A percentile compares a stretch with the other conserved stretches of the same genome.
Conservation (phyloP, 371 early-diverging fungal genomes). For the Rhizopus arrhizus region DNA sequence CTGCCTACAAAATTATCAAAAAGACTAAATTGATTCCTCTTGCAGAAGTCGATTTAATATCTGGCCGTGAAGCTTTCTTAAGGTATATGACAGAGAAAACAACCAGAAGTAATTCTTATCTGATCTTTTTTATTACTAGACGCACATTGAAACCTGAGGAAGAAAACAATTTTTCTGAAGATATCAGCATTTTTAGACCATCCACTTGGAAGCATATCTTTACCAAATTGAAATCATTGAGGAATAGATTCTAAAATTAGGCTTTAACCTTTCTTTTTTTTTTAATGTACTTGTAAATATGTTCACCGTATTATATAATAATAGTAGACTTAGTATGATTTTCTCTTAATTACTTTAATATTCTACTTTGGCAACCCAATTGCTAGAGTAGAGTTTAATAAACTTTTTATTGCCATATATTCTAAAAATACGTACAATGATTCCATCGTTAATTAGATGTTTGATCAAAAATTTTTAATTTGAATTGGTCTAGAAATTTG, state of each 20-base stretch:
- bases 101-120: background rate
- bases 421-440: too few species aligned
- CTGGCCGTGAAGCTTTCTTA: slow-evolving; percentile 27
- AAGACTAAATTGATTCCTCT: slow-evolving; percentile 55
- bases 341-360: too few species aligned
- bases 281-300: too few species aligned
- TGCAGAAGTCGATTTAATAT: slow-evolving; percentile 56
- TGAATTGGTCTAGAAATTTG: too few species aligned
- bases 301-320: too few species aligned
- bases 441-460: too few species aligned
- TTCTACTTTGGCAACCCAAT: too few species aligned
- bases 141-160: slow-evolving; percentile 28
- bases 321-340: too few species aligned
- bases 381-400: too few species aligned
- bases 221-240: slow-evolving; percentile 36
- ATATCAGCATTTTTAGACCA: slow-evolving; percentile 42
- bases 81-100: background rate
- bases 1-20: slow-evolving; percentile 55
- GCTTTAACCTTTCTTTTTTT: background rate
- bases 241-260: slow-evolving; percentile 41
- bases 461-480: too few species aligned
- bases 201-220: slow-evolving; percentile 46
- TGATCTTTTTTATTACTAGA: slow-evolving; percentile 12
- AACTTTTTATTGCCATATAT: too few species aligned
- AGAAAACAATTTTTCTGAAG: slow-evolving; percentile 36